phyloP scores from a whole-genome alignment of 2,329 filamentous ascomycete species.

The Colletotrichum salicis region DNA sequence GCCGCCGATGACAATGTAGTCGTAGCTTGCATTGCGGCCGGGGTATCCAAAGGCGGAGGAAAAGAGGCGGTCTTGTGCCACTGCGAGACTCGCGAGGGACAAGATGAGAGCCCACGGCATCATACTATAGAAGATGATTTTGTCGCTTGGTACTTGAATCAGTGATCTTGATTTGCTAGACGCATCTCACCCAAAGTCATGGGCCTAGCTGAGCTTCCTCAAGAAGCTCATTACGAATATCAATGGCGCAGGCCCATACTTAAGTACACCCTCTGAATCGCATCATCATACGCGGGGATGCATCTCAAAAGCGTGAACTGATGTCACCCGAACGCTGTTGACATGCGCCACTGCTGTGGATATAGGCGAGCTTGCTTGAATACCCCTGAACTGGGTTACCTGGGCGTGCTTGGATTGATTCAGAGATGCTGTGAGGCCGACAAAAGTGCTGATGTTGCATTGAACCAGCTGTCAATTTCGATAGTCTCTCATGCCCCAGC shows the following conservation, averaged over 20 bases:
- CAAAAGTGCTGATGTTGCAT: constrained; percentile 16
- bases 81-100: not conserved
- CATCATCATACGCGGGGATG: not conserved
- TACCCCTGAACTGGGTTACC: not conserved
- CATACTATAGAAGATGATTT: not conserved
- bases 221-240: not conserved
- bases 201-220: not conserved
- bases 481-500: constrained; percentile 17
- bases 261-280: not conserved
- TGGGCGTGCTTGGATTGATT: not conserved
- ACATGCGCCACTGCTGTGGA: not conserved
- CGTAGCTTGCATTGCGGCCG: constrained; percentile 34
- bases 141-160: not conserved
- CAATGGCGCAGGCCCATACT: not conserved
- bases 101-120: not conserved
- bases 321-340: not conserved
- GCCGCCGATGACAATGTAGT: constrained; percentile 47
- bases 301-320: not conserved
- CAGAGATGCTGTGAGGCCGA: constrained; percentile 3
- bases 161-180: not conserved
- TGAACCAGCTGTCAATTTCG: constrained; percentile 1
- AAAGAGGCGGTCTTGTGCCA: constrained; percentile 19
- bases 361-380: not conserved
- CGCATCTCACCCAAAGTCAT: not conserved
- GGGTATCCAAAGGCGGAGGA: constrained; percentile 35